phyloP scores from a whole-genome alignment of 768 basidiomycete species.

The Suillus weaverae region DNA sequence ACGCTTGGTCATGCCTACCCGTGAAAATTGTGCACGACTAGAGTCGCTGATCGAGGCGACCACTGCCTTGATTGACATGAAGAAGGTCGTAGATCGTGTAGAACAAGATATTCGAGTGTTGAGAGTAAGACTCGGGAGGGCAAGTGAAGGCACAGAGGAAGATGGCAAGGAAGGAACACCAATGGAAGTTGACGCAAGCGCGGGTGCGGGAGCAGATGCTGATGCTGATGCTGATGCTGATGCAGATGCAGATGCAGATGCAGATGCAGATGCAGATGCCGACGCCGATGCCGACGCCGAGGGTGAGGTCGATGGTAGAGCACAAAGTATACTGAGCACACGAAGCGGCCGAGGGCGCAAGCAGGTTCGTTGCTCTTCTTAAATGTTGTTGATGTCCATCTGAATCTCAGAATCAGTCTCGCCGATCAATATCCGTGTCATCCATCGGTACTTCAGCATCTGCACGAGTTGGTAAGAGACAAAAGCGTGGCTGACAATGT shows the following conservation, averaged over 20 bases:
- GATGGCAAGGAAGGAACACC: constrained; percentile 41
- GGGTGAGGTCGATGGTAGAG: constrained; percentile 54
- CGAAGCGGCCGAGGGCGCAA: constrained; percentile 58
- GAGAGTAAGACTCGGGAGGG: constrained; percentile 58
- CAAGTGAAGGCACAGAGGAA: constrained; percentile 42
- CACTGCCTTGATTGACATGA: constrained; percentile 78
- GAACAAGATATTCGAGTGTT: constrained; percentile 82
- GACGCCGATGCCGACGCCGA: constrained; percentile 16
- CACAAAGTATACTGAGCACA: constrained; percentile 63
- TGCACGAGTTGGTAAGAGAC: constrained; percentile 56
- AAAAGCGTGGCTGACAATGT: constrained; percentile 47
- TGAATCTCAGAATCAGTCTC: constrained; percentile 36
- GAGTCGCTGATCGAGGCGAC: constrained; percentile 76
- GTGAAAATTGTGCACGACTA: constrained; percentile 70
- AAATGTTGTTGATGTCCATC: background rate
- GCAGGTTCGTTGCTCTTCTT: constrained; percentile 38
- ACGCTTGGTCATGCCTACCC: constrained; percentile 93
- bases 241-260: too few relatives aligned
- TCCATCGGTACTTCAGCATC: constrained; percentile 70
- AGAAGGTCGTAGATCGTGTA: constrained; percentile 81
- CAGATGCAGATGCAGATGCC: constrained; percentile 2
- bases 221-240: too few relatives aligned
- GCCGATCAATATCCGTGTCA: constrained; percentile 72
- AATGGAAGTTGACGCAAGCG: constrained; percentile 50
- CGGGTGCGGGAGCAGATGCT: constrained; percentile 19